A percentile compares a stretch with the other conserved stretches of the same genome.
Conservation (phyloP, 2,329 filamentous ascomycete species). For the Stemphylium vesicarium region DNA sequence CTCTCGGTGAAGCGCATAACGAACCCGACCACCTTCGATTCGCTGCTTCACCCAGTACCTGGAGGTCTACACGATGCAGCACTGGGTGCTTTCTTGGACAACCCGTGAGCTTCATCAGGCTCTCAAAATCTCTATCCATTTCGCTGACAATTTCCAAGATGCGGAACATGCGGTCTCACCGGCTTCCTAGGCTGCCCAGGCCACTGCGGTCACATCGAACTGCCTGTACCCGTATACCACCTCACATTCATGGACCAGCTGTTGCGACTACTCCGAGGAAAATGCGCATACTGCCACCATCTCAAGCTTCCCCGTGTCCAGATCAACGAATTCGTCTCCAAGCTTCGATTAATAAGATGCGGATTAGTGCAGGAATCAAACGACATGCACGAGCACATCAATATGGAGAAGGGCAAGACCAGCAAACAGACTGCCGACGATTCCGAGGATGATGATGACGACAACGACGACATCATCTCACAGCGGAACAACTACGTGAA, state of each 20-base stretch:
- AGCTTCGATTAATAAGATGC: slow-evolving; percentile 83
- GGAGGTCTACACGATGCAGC: slow-evolving; percentile 93
- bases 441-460: slow-evolving; percentile 69
- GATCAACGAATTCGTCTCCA: slow-evolving; percentile 81
- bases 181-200: slow-evolving; percentile 79
- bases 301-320: slow-evolving; percentile 80
- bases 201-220: slow-evolving; percentile 92
- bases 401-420: slow-evolving; percentile 48
- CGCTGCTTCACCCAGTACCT: slow-evolving; percentile 83
- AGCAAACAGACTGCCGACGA: slow-evolving; percentile 55
- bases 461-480: slow-evolving; percentile 63
- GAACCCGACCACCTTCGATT: slow-evolving; percentile 93
- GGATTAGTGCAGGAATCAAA: slow-evolving; percentile 75
- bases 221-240: slow-evolving; percentile 92
- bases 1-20: slow-evolving; percentile 95
- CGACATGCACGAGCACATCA: slow-evolving; percentile 56
- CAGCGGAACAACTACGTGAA: slow-evolving; percentile 73
- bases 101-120: slow-evolving; percentile 65
- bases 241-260: slow-evolving; percentile 96
- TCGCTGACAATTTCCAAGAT: slow-evolving; percentile 61
- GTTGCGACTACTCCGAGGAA: slow-evolving; percentile 80
- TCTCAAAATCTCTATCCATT: not conserved
- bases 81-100: slow-evolving; percentile 86
- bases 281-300: slow-evolving; percentile 89
- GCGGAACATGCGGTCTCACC: slow-evolving; percentile 88